Base-by-base conservation (phyloP, 2,329 filamentous ascomycete species). In the Phaeosphaeriaceae sp. region DNA sequence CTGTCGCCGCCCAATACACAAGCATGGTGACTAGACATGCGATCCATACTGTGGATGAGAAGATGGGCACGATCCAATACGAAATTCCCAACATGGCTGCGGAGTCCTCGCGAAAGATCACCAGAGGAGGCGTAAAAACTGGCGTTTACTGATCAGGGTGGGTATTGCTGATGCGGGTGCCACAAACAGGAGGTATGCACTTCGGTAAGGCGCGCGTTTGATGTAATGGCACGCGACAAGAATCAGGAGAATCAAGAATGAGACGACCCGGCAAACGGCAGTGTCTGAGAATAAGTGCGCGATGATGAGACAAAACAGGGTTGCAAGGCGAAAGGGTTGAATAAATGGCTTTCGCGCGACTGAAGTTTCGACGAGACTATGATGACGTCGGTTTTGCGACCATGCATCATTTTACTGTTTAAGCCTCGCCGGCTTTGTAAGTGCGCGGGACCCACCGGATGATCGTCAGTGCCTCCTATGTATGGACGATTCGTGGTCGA, bases 21-120 rank as follows among this genome's bases (percentile, higher is more conserved):
- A 93, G 81, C 78, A 93, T 85, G 54, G 84, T 87, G 24, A 92
- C 82, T 17, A 93, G 83, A 74, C 88, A 92, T 60, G 83, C 84
- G 31, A 76, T 72, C 78, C 77, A 80, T 63, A 78, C 71, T 50
- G 74, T 54, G 64, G 87, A 85, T 48, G 89, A 88, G 65, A 93
- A 82, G 60, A 92, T 80, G 64, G 91, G 91, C 33, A 93, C 83
- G 57, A 89, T 78, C 89, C 82, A 83, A 58, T 81, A 85, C 59
- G 82, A 83, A 67, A 82, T 69, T 7, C 62, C 65, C 69, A 75
- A 72, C 74, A 76, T 76, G 54, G 25, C 68, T 53, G 48, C 15
- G 36, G 48, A 46, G 25, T 10, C 46, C 25, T 31, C 44, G 31
- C n/a, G 17, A 13, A 4, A 2, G 4, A n/a, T 15, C n/a, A 40